Evolutionary conservation across 2,329 filamentous ascomycete species (phyloP), one percentile per base, ranked within the genome.

Genomic region (Diplocarpon rosae): DNA sequence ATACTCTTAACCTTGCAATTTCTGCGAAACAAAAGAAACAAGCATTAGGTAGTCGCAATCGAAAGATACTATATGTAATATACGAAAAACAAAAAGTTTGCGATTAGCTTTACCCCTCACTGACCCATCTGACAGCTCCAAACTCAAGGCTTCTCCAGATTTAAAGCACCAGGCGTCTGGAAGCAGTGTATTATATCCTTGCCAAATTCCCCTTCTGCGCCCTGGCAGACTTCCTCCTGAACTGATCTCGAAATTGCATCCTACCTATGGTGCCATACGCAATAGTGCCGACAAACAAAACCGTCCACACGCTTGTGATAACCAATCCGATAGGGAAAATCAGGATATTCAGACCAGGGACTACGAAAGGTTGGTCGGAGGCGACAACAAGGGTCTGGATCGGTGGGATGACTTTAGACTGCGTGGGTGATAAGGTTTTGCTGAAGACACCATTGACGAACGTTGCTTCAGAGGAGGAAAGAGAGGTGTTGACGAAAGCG

Each of bases 391-490:
- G 55, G 13, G 58, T 61, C 49, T 58, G 58, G 27, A 60, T 56
- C 1, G 59, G 59, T 13, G 52, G 50, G 5, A 27, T 28, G 14
- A 68, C 61, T 49, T 45, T 48, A 2, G 51, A 47, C 34, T 54
- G 54, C 1, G 58, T 57, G 7, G 52, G 47, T 11, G 52, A 42
- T 39, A 49, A 49, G 38, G 59, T n/a, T 59, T 60, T 64, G 43
- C 80, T 75, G 63, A 87, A 87, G 55, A 83, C 73, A 41, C 83
- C 83, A 12, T 73, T 75, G 32, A 86, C 73, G 54, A 87, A 88
- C 6, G 75, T 72, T 13, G 83, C 81, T 60, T 85, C 79, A 62
- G 81, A 79, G 48, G 76, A 72, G 9, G 80, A 80, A 40, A 87
- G 74, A 29, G 75, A 78, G 39, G 81, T 81, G 56, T 66, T 72